phyloP scores from a whole-genome alignment of 2,329 filamentous ascomycete species.

The Geosmithia putterillii region DNA sequence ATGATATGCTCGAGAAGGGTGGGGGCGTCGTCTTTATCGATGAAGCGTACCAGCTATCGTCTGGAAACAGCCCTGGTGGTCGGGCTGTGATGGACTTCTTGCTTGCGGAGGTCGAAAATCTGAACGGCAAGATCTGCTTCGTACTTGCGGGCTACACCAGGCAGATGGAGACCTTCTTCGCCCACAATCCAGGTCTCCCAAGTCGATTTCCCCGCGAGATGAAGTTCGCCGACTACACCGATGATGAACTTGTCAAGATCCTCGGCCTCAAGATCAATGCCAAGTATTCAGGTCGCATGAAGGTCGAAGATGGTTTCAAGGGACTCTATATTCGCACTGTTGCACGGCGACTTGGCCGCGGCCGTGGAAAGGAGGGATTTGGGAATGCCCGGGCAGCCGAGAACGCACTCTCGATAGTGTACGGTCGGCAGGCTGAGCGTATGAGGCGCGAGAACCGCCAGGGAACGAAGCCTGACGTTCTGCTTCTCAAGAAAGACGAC shows the following conservation, averaged over 20 bases:
- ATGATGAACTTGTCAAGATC: conserved; percentile 52
- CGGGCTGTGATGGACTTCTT: conserved; percentile 56
- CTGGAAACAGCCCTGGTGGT: conserved; percentile 44
- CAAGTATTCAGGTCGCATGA: conserved; percentile 43
- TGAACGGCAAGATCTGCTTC: conserved; percentile 56
- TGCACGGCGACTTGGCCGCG: conserved; percentile 45
- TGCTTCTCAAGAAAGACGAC: conserved; percentile 52
- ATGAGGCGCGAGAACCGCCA: conserved; percentile 32
- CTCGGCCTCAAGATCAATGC: conserved; percentile 39
- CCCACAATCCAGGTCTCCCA: conserved; percentile 58
- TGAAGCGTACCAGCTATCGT: conserved; percentile 63
- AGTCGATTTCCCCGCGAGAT: conserved; percentile 57
- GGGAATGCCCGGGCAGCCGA: conserved; percentile 62
- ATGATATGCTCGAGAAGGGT: conserved; percentile 36
- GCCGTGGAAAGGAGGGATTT: conserved; percentile 54
- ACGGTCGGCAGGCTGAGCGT: conserved; percentile 45
- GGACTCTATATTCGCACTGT: conserved; percentile 56
- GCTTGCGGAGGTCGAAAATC: conserved; percentile 61
- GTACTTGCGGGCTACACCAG: conserved; percentile 62
- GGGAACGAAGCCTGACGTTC: conserved; percentile 35
- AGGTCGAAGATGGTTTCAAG: conserved; percentile 40
- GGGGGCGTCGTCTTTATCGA: conserved; percentile 69
- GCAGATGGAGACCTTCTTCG: conserved; percentile 66
- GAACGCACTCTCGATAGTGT: conserved; percentile 43
- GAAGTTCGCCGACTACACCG: conserved; percentile 56